Base-by-base conservation (phyloP, 78 protist genomes). In the Trichosphaerium sp. region DNA sequence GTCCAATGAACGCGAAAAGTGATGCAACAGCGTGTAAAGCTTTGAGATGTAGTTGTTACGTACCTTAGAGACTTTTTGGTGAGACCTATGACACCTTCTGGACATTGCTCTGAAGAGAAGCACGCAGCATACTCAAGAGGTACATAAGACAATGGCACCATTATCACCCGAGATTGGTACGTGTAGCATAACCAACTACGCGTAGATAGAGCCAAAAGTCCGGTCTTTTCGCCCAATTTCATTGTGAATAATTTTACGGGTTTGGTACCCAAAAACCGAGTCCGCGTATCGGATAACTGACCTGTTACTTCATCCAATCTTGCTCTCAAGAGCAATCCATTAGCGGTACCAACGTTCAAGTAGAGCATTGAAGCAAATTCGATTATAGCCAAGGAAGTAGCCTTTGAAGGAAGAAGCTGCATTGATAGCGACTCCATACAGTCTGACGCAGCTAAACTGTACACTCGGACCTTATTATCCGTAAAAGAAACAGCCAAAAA, bases 71-170 rank as follows among this genome's bases (percentile, higher is more conserved):
- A 61, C 69, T 69, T 83, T 26, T 82, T 88, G 0, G 90, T 58
- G 10, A 93, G 66, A 18, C 86, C 93, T 1, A 94, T 94, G 6
- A 92, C 15, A 43, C 96, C 95, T 38, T 93, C 97, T 11, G 96
- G 87, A n/a, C 85, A 90, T 51, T 84, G 84, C 34, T 79, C 96
- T 1, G 97, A 87, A 18, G 81, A 2, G 62, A 95, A 87, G 28
- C 62, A 0, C 11, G 90, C n/a, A 0, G 95, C 97, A 42, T 49
- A 15, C 25, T 91, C 93, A 44, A 91, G 77, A 44, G 87, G 65
- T 7, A 38, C 71, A 23, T 67, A 71, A 21, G 90, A 61, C 25
- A 94, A 64, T n/a, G 98, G 98, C 21, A 76, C 55, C 59, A 78
- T 40, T 21, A 51, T 52, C n/a, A 47, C 21, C 8, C 55, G 25